Percentiles rank a stretch among this genome's conserved stretches.
Evolutionary conservation across 805 yeast species (phyloP).

Genomic region (Hanseniaspora occidentalis): DNA sequence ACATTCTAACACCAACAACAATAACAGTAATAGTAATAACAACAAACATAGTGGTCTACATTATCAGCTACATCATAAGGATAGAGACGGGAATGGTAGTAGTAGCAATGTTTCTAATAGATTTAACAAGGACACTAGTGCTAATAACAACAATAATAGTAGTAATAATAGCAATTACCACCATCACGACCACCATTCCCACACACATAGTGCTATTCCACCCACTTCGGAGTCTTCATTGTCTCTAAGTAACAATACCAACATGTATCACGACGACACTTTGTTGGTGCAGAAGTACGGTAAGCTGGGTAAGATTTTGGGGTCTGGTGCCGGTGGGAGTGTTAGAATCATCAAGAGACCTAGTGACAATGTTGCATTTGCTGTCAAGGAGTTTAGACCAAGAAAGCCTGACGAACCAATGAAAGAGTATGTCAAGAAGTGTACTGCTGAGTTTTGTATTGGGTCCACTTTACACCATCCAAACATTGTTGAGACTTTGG

Average conservation of each 20-base stretch:
- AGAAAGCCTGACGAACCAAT: slow-evolving; percentile 56
- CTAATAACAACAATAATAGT: no score
- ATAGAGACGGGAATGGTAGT: no score
- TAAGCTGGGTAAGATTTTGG: slow-evolving; percentile 58
- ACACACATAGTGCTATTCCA: slow-evolving; percentile 26
- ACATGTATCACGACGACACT: slow-evolving; percentile 39
- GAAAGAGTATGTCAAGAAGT: slow-evolving; percentile 73
- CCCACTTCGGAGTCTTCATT: slow-evolving; percentile 24
- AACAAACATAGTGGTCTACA: no score
- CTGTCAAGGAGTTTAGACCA: slow-evolving; percentile 73
- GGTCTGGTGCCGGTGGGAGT: slow-evolving; percentile 83
- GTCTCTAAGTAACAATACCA: slow-evolving; percentile 21
- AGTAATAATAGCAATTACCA: neutral
- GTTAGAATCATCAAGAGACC: slow-evolving; percentile 63
- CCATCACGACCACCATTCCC: slow-evolving; percentile 15
- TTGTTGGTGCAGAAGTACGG: slow-evolving; percentile 52
- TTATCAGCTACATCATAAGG: no score
- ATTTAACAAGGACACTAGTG: neutral
- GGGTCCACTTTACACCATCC: slow-evolving; percentile 77
- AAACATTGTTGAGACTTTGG: slow-evolving; percentile 66
- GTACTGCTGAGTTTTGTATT: slow-evolving; percentile 81
- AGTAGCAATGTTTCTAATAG: neutral
- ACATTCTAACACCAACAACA: neutral
- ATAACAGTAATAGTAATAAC: no score
- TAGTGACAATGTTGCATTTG: slow-evolving; percentile 59